Evolutionary conservation across 208 protist genomes (phyloP).

Genomic region (Naegleria fowleri): DNA sequence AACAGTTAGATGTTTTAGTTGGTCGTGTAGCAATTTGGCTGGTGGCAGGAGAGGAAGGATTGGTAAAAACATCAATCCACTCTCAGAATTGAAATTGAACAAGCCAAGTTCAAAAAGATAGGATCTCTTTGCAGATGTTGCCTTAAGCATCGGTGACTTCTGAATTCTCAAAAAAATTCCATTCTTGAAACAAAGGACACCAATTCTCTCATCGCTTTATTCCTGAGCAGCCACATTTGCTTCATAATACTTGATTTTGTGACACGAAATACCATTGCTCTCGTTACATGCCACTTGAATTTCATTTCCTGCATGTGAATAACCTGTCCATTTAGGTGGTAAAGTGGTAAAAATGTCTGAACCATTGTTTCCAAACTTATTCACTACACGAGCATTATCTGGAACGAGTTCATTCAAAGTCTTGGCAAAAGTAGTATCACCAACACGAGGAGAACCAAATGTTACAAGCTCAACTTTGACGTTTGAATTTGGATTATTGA

Average conservation of each 20-base stretch:
- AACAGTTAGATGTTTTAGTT: no score
- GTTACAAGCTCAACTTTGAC: not conserved
- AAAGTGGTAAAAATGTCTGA: not conserved
- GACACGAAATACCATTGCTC: not conserved
- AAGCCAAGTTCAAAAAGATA: no score
- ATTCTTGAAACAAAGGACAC: no score
- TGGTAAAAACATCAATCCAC: no score
- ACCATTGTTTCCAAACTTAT: not conserved
- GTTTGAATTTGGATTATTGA: not conserved
- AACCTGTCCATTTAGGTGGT: not conserved
- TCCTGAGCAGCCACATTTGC: not conserved
- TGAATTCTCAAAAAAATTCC: no score
- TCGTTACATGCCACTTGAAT: not conserved
- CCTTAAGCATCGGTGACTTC: no score
- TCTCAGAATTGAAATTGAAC: no score
- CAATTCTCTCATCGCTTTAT: no score
- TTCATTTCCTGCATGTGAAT: not conserved
- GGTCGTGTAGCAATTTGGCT: no score
- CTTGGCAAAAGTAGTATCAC: not conserved
- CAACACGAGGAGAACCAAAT: not conserved
- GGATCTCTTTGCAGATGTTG: no score
- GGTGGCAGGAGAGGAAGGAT: no score
- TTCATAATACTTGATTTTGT: not conserved
- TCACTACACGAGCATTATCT: not conserved
- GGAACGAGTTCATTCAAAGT: not conserved